phyloP scores from a whole-genome alignment of 2,329 filamentous ascomycete genomes.

The Diplodia mutila region DNA sequence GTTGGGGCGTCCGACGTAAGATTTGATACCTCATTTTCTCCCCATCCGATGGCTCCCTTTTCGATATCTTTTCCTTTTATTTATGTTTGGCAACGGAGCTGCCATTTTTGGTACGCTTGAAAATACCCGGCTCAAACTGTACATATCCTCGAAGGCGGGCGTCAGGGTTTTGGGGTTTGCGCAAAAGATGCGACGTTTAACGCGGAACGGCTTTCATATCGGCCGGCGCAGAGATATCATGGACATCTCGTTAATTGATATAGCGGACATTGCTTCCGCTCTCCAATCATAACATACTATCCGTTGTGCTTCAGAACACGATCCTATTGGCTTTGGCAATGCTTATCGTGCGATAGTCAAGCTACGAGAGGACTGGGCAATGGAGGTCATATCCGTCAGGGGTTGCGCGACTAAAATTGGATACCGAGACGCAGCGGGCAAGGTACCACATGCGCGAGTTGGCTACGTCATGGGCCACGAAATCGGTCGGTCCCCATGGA shows the following conservation, averaged over 20 bases:
- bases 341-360: neutral
- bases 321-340: neutral
- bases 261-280: constrained; percentile 5
- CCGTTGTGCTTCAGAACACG: too few relatives aligned
- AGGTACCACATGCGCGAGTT: neutral
- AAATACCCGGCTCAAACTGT: constrained; percentile 22
- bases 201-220: neutral
- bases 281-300: neutral
- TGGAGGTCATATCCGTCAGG: neutral
- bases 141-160: constrained; percentile 7
- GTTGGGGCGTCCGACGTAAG: neutral
- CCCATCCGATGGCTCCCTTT: neutral
- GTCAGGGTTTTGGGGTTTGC: constrained; percentile 10
- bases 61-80: neutral
- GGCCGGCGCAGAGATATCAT: constrained; percentile 2
- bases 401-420: neutral
- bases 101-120: neutral
- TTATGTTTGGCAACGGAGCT: constrained; percentile 3
- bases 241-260: constrained; percentile 20
- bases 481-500: neutral
- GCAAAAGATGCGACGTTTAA: constrained; percentile 6
- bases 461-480: constrained; percentile 18
- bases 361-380: neutral
- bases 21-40: constrained; percentile 23
- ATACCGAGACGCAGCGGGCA: neutral